These are phyloP conservation scores for Podospora tetraspora DNA, from an alignment of 495 filamentous ascomycete species.

Conservation along the genomic window DNA sequence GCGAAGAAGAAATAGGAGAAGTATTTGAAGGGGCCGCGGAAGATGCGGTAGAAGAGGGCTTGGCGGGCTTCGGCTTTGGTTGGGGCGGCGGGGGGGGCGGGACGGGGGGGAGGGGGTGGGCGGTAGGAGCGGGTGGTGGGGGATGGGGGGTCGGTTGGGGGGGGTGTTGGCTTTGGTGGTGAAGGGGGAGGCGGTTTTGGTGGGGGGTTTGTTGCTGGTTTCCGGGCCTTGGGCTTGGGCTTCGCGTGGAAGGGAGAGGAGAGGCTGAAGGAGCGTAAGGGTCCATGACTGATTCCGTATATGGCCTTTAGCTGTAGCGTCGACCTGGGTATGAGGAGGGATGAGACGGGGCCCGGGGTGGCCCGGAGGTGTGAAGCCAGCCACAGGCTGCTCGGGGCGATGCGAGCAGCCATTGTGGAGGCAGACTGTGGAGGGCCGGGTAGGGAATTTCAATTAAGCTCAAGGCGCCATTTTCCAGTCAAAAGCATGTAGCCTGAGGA, in stretches of 20 bases:
- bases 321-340: not conserved
- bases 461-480: not conserved
- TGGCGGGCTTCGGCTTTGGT: slow-evolving; percentile 14
- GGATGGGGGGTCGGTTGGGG: not conserved
- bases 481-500: not conserved
- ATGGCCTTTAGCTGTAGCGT: not conserved
- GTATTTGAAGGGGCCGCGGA: slow-evolving; percentile 20
- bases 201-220: not conserved
- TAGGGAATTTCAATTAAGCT: not conserved
- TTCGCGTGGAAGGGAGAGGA: slow-evolving; percentile 8
- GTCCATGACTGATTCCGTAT: not conserved
- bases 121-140: not conserved
- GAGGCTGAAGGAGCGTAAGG: slow-evolving; percentile 8
- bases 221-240: not conserved
- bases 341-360: not conserved
- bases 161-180: not conserved
- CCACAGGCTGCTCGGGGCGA: not conserved
- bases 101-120: not conserved
- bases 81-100: not conserved
- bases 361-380: not conserved
- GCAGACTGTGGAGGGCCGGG: not conserved
- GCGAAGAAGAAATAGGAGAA: slow-evolving; percentile 21
- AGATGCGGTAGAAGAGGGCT: slow-evolving; percentile 22
- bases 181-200: not conserved
- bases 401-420: not conserved